Evolutionary conservation across 164 flowering plant species (phyloP), one percentile per base, ranked within the genome.

Genomic region (Vitis riparia): DNA sequence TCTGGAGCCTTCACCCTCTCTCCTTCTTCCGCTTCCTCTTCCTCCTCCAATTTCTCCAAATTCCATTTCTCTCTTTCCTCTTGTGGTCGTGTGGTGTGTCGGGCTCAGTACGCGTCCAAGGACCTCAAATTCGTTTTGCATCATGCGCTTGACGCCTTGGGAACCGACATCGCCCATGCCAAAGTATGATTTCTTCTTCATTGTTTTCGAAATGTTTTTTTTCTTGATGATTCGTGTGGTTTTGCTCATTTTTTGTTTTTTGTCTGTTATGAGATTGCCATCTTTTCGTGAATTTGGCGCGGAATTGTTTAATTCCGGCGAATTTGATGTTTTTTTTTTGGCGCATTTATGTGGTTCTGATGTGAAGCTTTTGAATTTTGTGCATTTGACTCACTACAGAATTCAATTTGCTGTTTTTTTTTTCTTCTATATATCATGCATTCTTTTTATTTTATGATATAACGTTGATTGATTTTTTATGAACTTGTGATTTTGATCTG

Each of bases 111-210:
- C 67, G 66, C 12, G 1, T 55, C 75, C 9, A 57, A 53, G 12
- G 82, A 83, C 55, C 78, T 77, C 71, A 79, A 83, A 11, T 87
- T 87, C 59, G 82, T 78, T 17, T 77, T 90, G 49, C 94, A 91
- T 66, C 91, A 88, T 68, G 85, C 89, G 55, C 83, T 91, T 11
- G 84, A 87, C 62, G 77, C 85, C 19, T 79, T 86, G 44, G 94
- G 93, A 29, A 47, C 73, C 75, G 80, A 87, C 23, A 83, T 87
- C 52, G 49, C 73, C n/a, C 88, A 84, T 66, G 93, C 94, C 68
- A 75, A 85, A 61, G 91, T 91, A 55, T 71, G 59, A 15, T 19
- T 52, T 60, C n/a, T 15, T 4, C 6, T 67, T 49, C 12, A 1
- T 5, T 15, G 17, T 17, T 1, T 32, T 55, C 10, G 11, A 2